A percentile compares a stretch with the other conserved stretches of the same genome.
Evolutionary conservation across 2,329 filamentous ascomycete species (phyloP).

Genomic region (Fusarium tupiense): DNA sequence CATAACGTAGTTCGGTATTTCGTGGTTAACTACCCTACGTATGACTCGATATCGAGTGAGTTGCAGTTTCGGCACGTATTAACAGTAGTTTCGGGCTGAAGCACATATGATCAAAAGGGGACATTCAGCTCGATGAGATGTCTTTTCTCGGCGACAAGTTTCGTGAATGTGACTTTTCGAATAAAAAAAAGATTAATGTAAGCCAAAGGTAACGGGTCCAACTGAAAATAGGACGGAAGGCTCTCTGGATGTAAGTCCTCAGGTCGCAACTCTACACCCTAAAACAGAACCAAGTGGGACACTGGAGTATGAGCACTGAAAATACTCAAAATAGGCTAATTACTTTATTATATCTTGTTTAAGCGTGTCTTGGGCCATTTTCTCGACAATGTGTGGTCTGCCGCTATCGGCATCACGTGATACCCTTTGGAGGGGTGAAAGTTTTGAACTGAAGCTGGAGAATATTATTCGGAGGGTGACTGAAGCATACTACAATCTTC

Average conservation of each 20-base stretch:
- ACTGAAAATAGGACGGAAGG: rapidly evolving
- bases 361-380: background rate
- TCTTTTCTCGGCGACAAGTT: too few species aligned
- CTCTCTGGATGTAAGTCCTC: too few species aligned
- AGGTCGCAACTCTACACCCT: background rate
- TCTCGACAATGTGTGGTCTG: background rate
- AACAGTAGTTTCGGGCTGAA: background rate
- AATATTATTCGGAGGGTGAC: background rate
- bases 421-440: slow-evolving; percentile 20
- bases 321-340: background rate
- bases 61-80: background rate
- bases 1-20: background rate
- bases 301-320: background rate
- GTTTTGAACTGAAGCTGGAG: slow-evolving; percentile 9
- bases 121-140: too few species aligned
- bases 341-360: background rate
- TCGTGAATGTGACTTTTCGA: too few species aligned
- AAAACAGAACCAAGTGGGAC: background rate
- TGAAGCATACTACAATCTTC: background rate
- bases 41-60: background rate
- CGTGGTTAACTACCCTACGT: background rate
- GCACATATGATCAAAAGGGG: too few species aligned
- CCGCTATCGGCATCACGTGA: slow-evolving; percentile 27
- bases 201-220: too few species aligned
- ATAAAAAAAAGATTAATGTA: too few species aligned